Conservation (phyloP, 805 yeast genomes). For the Candida yuanshanica region DNA sequence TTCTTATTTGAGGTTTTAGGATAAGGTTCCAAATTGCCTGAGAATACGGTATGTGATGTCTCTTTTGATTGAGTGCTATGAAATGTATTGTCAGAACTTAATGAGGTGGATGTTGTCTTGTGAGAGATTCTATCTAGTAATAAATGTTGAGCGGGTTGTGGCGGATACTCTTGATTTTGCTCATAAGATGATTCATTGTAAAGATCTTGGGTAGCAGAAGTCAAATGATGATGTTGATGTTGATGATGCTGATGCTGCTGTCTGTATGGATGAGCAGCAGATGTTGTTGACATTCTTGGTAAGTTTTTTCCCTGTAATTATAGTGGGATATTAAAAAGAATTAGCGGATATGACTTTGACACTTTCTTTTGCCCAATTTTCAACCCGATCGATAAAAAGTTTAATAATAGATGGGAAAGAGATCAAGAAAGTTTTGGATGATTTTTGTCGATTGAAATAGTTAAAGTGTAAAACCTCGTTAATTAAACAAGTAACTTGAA, state of each 20-base stretch:
- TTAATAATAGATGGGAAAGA: too few species aligned
- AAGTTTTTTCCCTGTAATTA: too few species aligned
- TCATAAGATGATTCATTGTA: background rate
- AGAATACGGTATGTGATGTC: constrained; percentile 3
- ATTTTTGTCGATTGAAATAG: too few species aligned
- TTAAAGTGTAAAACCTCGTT: too few species aligned
- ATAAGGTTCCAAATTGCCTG: constrained; percentile 6
- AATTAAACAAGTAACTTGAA: too few species aligned
- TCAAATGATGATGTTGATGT: background rate
- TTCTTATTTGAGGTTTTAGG: background rate
- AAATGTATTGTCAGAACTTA: constrained; percentile 5
- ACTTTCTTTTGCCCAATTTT: too few species aligned
- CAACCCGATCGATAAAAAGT: too few species aligned
- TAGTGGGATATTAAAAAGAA: too few species aligned
- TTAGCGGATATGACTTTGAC: too few species aligned
- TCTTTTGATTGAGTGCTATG: constrained; percentile 6
- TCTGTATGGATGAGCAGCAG: background rate
- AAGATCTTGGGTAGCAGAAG: background rate
- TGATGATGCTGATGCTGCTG: background rate
- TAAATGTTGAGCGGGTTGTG: background rate
- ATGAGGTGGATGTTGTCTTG: constrained; percentile 4
- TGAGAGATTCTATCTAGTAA: background rate
- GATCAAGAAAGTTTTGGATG: too few species aligned
- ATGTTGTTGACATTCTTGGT: background rate
- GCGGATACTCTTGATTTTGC: background rate